Evolutionary conservation across 2,329 filamentous ascomycete genomes (phyloP), one percentile per base, ranked within the genome.

Genomic region (Aspergillus niger): DNA sequence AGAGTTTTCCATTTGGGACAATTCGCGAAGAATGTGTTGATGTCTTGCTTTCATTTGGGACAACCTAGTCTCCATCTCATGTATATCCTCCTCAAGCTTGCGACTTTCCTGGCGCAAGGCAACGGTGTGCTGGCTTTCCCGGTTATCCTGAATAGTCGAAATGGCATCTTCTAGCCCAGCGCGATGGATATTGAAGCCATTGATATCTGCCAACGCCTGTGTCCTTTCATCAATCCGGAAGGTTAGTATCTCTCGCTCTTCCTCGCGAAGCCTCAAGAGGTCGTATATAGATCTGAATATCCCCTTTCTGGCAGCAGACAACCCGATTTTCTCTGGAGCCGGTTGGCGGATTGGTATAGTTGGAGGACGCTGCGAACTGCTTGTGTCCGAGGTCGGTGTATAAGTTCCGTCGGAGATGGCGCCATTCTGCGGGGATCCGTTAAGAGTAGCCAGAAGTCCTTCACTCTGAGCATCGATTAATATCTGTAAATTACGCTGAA

Each of bases 391-490:
- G 62, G 67, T 70, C 22, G 73, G 69, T 8, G 72, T 77, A 54
- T 69, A 69, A 63, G 80, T 85, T 43, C 79, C 80, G 36, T 79
- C 81, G 1, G 83, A 84, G 1, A 55, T 51, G 20, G 43, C 69
- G 59, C 82, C 80, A 63, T 84, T 80, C 30, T 63, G 53, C 5
- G 70, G 67, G 26, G 76, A 71, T 11, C 72, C 74, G 11, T 75
- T 73, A 3, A 85, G 71, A 3, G 81, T 82, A 50, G 80, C 79
- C 43, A 82, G 75, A 30, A 88, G 75, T 17, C 82, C 84, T 65
- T 86, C 84, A 32, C 84, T 83, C 70, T 88, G 86, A 8, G 84
- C 83, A 72, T 88, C 85, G 22, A 88, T 81, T 10, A 87, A 75
- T 59, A 78, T 77, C 70, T 88, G 86, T 8, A 88, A 77, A 62